These are phyloP conservation scores for Xylaria digitata DNA, from an alignment of 2,329 filamentous ascomycete species.

Conservation along the genomic window DNA sequence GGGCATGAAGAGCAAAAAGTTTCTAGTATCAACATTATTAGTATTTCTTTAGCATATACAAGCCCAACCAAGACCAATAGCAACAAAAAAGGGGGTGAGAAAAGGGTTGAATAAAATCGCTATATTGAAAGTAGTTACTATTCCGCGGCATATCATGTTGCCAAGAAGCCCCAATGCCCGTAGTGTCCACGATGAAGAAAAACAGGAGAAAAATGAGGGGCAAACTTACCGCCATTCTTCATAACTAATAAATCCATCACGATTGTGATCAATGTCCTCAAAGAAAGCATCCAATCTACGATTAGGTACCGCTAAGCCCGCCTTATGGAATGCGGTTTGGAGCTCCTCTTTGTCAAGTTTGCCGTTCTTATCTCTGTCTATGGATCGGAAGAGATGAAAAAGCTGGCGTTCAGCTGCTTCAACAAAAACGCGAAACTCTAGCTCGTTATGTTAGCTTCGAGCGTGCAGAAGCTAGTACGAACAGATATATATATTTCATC, in stretches of 20 bases:
- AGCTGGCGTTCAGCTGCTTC: slow-evolving; percentile 88
- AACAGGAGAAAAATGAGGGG: background rate
- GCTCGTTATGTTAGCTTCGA: slow-evolving; percentile 32
- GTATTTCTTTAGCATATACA: slow-evolving; percentile 6
- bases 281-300: slow-evolving; percentile 88
- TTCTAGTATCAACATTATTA: slow-evolving; percentile 60
- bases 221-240: slow-evolving; percentile 93
- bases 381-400: slow-evolving; percentile 81
- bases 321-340: slow-evolving; percentile 77
- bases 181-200: background rate
- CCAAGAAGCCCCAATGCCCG: background rate
- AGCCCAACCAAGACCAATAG: background rate
- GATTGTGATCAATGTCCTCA: slow-evolving; percentile 86
- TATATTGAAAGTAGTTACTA: background rate
- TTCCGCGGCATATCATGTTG: background rate
- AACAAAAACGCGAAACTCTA: slow-evolving; percentile 92
- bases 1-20: slow-evolving; percentile 93
- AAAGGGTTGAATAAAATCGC: slow-evolving; percentile 9
- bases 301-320: slow-evolving; percentile 81
- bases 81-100: background rate
- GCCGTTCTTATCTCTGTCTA: slow-evolving; percentile 87
- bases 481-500: background rate
- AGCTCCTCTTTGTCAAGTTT: slow-evolving; percentile 89
- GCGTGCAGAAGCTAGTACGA: slow-evolving; percentile 1
- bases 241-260: slow-evolving; percentile 88